A percentile compares a stretch with the other conserved stretches of the same genome.
phyloP scores from a whole-genome alignment of 2,329 filamentous ascomycete species.

The Cadophora gregata region DNA sequence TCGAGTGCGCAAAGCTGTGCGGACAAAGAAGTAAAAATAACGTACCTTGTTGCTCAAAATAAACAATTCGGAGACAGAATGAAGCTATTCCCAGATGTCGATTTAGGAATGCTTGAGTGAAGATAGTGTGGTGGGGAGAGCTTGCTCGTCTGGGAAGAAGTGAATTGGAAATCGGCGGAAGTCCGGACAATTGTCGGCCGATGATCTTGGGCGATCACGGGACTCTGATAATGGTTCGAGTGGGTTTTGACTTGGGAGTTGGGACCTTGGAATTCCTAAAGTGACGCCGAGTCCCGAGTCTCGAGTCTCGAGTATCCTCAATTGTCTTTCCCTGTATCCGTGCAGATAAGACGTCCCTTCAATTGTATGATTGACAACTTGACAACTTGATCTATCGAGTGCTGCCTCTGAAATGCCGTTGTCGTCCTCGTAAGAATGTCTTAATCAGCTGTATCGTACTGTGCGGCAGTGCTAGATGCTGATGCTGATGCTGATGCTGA shows the following conservation, averaged over 20 bases:
- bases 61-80: not conserved
- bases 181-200: conserved; percentile 4
- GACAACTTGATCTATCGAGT: not conserved
- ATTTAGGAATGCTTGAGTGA: not conserved
- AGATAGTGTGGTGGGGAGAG: not conserved
- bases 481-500: not conserved
- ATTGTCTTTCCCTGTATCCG: not conserved
- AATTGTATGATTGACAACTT: not conserved
- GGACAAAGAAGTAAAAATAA: not conserved
- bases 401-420: not conserved
- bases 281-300: too few species aligned
- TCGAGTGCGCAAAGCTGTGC: not conserved
- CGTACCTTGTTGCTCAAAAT: not conserved
- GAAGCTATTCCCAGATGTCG: conserved; percentile 12
- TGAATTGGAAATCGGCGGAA: conserved; percentile 3
- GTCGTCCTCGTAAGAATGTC: not conserved
- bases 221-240: not conserved
- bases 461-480: not conserved
- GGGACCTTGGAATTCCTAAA: not conserved
- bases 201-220: not conserved
- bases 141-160: not conserved
- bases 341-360: not conserved
- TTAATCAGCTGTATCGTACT: not conserved
- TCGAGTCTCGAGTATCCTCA: not conserved
- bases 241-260: not conserved